phyloP scores from a whole-genome alignment of 2,329 filamentous ascomycete species.

The Colletotrichum salicis region DNA sequence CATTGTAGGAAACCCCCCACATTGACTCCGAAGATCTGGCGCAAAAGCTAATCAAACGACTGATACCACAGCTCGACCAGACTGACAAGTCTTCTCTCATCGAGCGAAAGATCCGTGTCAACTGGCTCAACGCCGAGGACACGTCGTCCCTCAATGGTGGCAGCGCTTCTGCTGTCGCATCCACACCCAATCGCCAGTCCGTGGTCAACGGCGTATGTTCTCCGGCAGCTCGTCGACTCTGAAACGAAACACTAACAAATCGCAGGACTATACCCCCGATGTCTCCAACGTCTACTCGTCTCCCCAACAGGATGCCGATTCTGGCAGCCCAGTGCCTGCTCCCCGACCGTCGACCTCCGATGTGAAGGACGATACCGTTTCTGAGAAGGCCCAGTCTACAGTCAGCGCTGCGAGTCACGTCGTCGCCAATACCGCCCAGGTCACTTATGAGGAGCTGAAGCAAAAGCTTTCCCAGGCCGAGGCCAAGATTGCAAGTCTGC shows the following conservation, averaged over 20 bases:
- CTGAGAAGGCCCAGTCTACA: slow-evolving; percentile 44
- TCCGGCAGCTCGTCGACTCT: not conserved
- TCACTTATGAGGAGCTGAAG: slow-evolving; percentile 70
- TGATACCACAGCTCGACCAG: slow-evolving; percentile 74
- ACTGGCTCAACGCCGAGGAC: slow-evolving; percentile 77
- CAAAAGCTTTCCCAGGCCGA: slow-evolving; percentile 80
- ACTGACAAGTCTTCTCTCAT: slow-evolving; percentile 82
- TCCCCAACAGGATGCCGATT: slow-evolving; percentile 47
- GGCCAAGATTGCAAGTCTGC: slow-evolving; percentile 75
- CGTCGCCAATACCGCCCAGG: slow-evolving; percentile 56
- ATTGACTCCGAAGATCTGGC: not conserved
- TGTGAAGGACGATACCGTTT: slow-evolving; percentile 43
- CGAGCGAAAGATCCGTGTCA: slow-evolving; percentile 95
- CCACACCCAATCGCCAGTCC: slow-evolving; percentile 55
- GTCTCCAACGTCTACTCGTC: slow-evolving; percentile 57
- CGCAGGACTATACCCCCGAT: slow-evolving; percentile 57
- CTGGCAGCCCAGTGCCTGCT: slow-evolving; percentile 43
- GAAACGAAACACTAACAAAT: slow-evolving; percentile 9
- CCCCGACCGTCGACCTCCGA: slow-evolving; percentile 46
- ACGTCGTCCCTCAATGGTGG: slow-evolving; percentile 33
- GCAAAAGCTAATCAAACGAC: slow-evolving; percentile 25
- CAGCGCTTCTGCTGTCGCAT: slow-evolving; percentile 36
- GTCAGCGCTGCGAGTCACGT: slow-evolving; percentile 57
- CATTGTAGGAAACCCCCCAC: slow-evolving; percentile 38
- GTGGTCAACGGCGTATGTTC: slow-evolving; percentile 46